Evolutionary conservation across 495 filamentous ascomycete genomes (phyloP).

Genomic region (Parathielavia appendiculata): DNA sequence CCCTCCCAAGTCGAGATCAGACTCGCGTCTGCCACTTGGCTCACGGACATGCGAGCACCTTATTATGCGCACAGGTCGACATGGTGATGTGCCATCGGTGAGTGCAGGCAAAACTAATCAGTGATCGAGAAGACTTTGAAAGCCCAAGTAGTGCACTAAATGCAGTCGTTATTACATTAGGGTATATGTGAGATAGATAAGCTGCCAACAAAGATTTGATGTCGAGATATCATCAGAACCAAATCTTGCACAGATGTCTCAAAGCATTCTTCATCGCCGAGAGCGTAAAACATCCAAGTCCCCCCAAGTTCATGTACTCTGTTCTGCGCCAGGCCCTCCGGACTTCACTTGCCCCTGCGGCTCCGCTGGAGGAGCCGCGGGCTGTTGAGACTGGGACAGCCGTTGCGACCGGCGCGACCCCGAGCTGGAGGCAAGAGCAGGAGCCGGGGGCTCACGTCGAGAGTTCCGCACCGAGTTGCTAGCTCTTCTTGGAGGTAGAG

Average conservation of each 20-base stretch:
- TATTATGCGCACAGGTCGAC: too few species aligned
- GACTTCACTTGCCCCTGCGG: background rate
- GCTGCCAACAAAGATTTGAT: too few species aligned
- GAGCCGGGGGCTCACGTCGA: background rate
- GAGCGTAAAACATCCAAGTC: background rate
- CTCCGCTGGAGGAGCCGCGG: background rate
- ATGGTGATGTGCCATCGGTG: too few species aligned
- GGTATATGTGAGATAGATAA: too few species aligned
- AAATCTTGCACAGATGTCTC: background rate
- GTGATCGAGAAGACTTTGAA: too few species aligned
- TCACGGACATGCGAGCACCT: too few species aligned
- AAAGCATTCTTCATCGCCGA: background rate
- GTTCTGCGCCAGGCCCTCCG: background rate
- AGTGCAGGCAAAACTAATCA: too few species aligned
- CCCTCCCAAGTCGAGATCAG: too few species aligned
- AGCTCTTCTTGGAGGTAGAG: background rate
- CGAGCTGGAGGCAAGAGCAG: background rate
- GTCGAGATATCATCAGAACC: too few species aligned
- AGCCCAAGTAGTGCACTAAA: too few species aligned
- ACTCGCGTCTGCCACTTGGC: too few species aligned
- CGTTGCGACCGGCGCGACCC: background rate
- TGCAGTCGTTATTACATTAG: slow-evolving; percentile 6
- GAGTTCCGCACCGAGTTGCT: background rate
- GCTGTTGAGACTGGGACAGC: background rate
- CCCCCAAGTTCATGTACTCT: background rate